Evolutionary conservation across 441 rosid genomes (phyloP).

Genomic region (Populus hybrid): DNA sequence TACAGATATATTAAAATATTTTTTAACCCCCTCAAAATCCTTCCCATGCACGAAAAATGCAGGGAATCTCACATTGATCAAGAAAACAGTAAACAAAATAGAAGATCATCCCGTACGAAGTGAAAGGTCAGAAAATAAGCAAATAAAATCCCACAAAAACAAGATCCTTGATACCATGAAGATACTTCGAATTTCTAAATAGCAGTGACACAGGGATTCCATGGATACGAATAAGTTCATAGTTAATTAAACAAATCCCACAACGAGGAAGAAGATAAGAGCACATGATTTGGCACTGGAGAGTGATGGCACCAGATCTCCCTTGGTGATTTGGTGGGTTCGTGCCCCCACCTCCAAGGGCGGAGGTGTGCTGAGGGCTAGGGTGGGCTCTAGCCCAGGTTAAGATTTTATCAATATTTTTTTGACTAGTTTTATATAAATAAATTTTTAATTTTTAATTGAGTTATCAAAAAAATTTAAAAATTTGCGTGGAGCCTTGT

Average conservation of each 20-base stretch:
- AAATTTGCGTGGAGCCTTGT: no score
- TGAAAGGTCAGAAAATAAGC: not conserved
- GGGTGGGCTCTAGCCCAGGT: no score
- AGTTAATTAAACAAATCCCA: not conserved
- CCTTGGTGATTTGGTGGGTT: slow-evolving; percentile 8
- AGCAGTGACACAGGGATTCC: not conserved
- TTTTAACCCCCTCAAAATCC: no score
- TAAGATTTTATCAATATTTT: no score
- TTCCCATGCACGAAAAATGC: no score
- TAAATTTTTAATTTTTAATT: no score
- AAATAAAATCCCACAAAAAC: not conserved
- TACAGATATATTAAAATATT: no score
- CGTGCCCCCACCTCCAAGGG: no score
- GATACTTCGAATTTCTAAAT: not conserved
- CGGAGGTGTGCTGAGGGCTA: no score
- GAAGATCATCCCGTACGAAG: not conserved
- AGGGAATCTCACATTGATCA: not conserved
- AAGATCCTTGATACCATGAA: not conserved
- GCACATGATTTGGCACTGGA: slow-evolving; percentile 6
- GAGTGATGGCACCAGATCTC: slow-evolving; percentile 1
- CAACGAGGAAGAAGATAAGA: not conserved
- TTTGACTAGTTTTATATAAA: no score
- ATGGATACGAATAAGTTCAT: not conserved
- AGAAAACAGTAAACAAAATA: not conserved
- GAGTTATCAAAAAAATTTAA: no score